Evolutionary conservation across 2,329 filamentous ascomycete genomes (phyloP).

Genomic region (Fusarium sp.): DNA sequence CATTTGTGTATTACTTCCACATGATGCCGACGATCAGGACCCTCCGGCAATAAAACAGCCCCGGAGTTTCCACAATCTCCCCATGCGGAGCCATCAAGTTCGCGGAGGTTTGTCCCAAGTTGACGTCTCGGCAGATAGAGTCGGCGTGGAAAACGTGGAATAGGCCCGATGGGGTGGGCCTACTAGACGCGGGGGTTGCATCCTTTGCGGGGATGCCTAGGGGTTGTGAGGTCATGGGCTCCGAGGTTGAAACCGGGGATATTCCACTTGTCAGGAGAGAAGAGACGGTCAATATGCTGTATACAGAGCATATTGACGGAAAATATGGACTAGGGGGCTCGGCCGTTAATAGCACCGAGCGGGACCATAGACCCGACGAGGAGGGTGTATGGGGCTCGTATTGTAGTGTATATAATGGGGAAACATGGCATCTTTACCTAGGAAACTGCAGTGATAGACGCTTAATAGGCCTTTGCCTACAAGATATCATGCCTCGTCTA

Average conservation of each 20-base stretch:
- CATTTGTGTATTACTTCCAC: too few relatives aligned
- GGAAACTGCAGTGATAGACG: too few relatives aligned
- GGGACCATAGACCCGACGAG: background rate
- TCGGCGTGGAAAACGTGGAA: background rate
- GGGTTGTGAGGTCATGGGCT: background rate
- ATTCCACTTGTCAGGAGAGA: background rate
- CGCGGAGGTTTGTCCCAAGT: background rate
- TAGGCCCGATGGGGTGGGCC: background rate
- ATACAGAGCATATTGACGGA: background rate
- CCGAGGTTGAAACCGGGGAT: background rate
- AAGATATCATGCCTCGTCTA: background rate
- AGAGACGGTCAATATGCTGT: background rate
- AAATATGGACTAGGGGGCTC: background rate
- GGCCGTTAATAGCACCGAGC: background rate
- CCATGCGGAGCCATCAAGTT: too few relatives aligned
- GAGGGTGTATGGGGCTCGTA: background rate
- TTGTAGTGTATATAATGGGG: too few relatives aligned
- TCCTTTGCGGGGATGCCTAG: background rate
- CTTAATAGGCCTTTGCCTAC: background rate
- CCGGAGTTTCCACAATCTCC: too few relatives aligned
- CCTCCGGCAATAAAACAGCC: too few relatives aligned
- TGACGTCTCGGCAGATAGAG: background rate
- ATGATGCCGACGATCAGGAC: too few relatives aligned
- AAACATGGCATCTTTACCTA: too few relatives aligned
- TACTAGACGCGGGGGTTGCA: background rate